phyloP scores from a whole-genome alignment of 768 basidiomycete species.

The Amanita jacksonii region DNA sequence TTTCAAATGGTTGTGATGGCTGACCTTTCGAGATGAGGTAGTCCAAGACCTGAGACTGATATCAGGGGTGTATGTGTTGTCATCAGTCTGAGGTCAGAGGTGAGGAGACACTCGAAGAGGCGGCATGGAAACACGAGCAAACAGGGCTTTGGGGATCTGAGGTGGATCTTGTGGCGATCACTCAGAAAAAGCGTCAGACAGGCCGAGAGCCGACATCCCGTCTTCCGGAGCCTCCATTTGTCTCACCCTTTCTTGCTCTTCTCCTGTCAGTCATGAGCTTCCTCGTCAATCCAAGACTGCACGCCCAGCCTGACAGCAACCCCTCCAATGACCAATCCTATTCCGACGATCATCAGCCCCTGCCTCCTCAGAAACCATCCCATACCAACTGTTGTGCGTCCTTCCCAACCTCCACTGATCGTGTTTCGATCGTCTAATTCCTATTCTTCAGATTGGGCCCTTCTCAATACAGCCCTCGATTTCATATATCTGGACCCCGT shows the following conservation, averaged over 20 bases:
- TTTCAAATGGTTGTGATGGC: constrained; percentile 7
- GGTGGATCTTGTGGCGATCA: constrained; percentile 17
- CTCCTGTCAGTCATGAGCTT: constrained; percentile 17
- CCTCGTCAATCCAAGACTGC: constrained; percentile 13
- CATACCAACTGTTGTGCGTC: constrained; percentile 72
- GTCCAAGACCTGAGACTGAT: constrained; percentile 61
- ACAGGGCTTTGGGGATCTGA: constrained; percentile 23
- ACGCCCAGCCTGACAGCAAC: constrained; percentile 9
- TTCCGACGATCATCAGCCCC: constrained; percentile 26
- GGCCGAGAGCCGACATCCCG: constrained; percentile 1
- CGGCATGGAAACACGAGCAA: constrained; percentile 14
- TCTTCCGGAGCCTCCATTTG: constrained; percentile 7
- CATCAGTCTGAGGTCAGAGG: too few relatives aligned
- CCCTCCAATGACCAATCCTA: constrained; percentile 13
- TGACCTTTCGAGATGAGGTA: constrained; percentile 70
- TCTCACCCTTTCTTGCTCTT: constrained; percentile 11
- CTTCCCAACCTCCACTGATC: constrained; percentile 23
- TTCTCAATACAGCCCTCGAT: constrained; percentile 64
- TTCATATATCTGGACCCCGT: constrained; percentile 85
- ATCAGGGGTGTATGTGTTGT: constrained; percentile 73
- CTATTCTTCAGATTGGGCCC: constrained; percentile 59
- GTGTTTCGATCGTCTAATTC: constrained; percentile 24
- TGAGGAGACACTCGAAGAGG: constrained; percentile 27
- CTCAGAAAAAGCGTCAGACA: not conserved
- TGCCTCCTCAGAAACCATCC: constrained; percentile 45